Percentiles rank a stretch among this genome's conserved stretches.
Conservation (phyloP, 2,329 filamentous ascomycete genomes). For the Talaromyces sp. region DNA sequence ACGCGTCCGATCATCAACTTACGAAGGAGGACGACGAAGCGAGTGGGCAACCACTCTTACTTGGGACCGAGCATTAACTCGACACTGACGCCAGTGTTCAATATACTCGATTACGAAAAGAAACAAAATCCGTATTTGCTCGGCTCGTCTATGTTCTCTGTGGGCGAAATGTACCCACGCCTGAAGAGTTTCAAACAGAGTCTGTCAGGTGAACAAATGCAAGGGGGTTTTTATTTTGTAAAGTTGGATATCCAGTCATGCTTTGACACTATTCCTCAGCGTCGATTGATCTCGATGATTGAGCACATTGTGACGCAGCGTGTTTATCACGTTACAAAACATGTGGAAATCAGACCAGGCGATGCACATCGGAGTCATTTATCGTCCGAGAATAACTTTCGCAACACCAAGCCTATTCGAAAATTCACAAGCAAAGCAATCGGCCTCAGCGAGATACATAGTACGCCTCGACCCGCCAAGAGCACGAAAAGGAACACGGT, state of each 20-base stretch:
- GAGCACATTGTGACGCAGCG: slow-evolving; percentile 49
- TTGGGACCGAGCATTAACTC: slow-evolving; percentile 63
- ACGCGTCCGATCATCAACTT: slow-evolving; percentile 87
- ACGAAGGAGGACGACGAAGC: slow-evolving; percentile 55
- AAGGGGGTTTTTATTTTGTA: slow-evolving; percentile 65
- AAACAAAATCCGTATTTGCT: slow-evolving; percentile 52
- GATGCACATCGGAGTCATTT: slow-evolving; percentile 20
- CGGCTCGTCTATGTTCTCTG: slow-evolving; percentile 75
- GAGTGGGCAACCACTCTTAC: slow-evolving; percentile 36
- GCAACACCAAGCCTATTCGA: slow-evolving; percentile 21
- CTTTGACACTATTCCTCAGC: slow-evolving; percentile 92
- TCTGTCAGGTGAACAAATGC: slow-evolving; percentile 7
- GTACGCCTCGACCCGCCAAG: slow-evolving; percentile 46
- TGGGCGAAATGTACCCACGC: slow-evolving; percentile 70
- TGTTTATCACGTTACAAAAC: slow-evolving; percentile 65
- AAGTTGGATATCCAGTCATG: slow-evolving; percentile 90
- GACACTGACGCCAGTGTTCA: slow-evolving; percentile 67
- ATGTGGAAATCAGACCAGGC: slow-evolving; percentile 62
- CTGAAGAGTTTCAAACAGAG: slow-evolving; percentile 61
- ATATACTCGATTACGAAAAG: slow-evolving; percentile 73
- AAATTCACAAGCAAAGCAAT: slow-evolving; percentile 52
- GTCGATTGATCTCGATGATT: slow-evolving; percentile 63
- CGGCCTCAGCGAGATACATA: slow-evolving; percentile 34
- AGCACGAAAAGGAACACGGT: slow-evolving; percentile 59
- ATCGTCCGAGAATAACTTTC: slow-evolving; percentile 5